Evolutionary conservation across 2,329 filamentous ascomycete species (phyloP).

Genomic region (Penicillium brasilianum): DNA sequence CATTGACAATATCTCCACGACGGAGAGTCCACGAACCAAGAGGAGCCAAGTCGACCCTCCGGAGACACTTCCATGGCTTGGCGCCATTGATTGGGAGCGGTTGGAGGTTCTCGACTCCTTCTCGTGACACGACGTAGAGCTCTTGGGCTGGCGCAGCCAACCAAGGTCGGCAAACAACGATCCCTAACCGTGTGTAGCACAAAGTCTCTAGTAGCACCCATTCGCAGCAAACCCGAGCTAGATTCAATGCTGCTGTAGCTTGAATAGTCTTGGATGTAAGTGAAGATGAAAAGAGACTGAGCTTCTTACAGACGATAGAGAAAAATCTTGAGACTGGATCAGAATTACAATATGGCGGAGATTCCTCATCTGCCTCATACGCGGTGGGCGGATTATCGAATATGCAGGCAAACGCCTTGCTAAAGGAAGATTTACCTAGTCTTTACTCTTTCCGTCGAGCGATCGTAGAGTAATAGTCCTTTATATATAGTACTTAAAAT

Average conservation of each 20-base stretch:
- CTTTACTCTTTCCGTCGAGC: too few species aligned
- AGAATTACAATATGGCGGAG: background rate
- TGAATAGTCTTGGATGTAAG: background rate
- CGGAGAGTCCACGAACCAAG: slow-evolving; percentile 10
- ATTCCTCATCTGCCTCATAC: background rate
- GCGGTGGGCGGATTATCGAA: background rate
- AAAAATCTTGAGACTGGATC: background rate
- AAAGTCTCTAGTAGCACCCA: slow-evolving; percentile 3
- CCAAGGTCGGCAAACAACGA: background rate
- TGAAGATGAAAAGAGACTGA: background rate
- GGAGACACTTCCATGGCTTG: slow-evolving; percentile 4
- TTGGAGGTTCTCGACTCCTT: slow-evolving; percentile 1
- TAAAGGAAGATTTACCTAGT: too few species aligned
- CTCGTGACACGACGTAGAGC: slow-evolving; percentile 1
- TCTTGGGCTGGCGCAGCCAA: slow-evolving; percentile 4
- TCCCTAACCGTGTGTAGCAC: slow-evolving; percentile 1
- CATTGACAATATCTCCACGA: slow-evolving; percentile 8
- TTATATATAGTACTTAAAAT: too few species aligned
- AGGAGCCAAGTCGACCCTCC: background rate
- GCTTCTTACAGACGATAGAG: background rate
- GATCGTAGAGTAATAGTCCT: too few species aligned
- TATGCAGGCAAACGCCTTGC: background rate
- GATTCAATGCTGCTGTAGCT: slow-evolving; percentile 1
- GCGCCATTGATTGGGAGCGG: slow-evolving; percentile 4
- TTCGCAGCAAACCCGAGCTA: slow-evolving; percentile 3